phyloP scores from a whole-genome alignment of 2,329 filamentous ascomycete genomes.

The Pseudocercospora macadamiae region DNA sequence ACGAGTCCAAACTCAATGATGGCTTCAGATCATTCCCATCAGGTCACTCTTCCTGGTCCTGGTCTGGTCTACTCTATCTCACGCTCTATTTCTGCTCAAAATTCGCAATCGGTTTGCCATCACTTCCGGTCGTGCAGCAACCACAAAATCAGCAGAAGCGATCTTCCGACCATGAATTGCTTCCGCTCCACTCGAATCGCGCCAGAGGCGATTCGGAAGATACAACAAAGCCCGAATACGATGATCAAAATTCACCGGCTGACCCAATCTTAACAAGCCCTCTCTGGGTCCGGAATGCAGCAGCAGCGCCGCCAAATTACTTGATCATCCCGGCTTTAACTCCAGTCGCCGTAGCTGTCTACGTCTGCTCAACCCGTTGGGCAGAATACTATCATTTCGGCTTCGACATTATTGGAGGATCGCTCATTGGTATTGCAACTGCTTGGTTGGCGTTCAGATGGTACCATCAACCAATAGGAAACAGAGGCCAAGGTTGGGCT shows the following conservation, averaged over 20 bases:
- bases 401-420: constrained; percentile 91
- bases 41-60: constrained; percentile 74
- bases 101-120: constrained; percentile 74
- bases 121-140: constrained; percentile 53
- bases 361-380: constrained; percentile 71
- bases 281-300: constrained; percentile 59
- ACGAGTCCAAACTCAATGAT: constrained; percentile 67
- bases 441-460: constrained; percentile 78
- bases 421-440: constrained; percentile 71
- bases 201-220: constrained; percentile 21
- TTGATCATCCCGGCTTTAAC: constrained; percentile 47
- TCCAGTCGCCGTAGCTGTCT: constrained; percentile 25
- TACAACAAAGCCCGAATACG: constrained; percentile 16
- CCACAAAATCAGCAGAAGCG: constrained; percentile 39
- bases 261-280: constrained; percentile 43
- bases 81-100: constrained; percentile 85
- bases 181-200: constrained; percentile 32
- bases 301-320: constrained; percentile 81
- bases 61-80: constrained; percentile 80
- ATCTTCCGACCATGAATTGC: constrained; percentile 27
- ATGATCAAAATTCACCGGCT: constrained; percentile 4
- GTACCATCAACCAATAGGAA: constrained; percentile 77
- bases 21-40: constrained; percentile 85
- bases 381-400: constrained; percentile 87
- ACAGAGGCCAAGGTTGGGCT: constrained; percentile 80